phyloP scores from a whole-genome alignment of 2,329 filamentous ascomycete species.

The Acrodontium crateriforme region DNA sequence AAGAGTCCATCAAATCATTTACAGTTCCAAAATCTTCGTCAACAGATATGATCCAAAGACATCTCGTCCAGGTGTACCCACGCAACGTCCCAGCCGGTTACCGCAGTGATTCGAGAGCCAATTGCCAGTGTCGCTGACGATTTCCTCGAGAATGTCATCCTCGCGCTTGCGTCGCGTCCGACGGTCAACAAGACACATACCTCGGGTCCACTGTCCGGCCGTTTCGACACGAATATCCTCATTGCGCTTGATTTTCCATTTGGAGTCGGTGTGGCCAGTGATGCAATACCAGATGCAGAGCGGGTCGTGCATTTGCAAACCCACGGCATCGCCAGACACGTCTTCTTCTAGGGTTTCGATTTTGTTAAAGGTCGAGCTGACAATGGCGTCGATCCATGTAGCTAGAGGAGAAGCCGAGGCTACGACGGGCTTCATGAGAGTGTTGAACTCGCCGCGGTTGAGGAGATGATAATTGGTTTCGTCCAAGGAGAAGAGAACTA shows the following conservation, averaged over 20 bases:
- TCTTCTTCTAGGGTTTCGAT: slow-evolving; percentile 27
- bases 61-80: slow-evolving; percentile 52
- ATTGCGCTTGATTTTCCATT: slow-evolving; percentile 25
- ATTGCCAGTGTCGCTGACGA: slow-evolving; percentile 55
- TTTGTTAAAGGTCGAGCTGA: slow-evolving; percentile 32
- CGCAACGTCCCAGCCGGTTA: slow-evolving; percentile 67
- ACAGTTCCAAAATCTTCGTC: slow-evolving; percentile 12
- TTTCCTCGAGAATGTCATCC: slow-evolving; percentile 36
- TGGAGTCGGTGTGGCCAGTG: slow-evolving; percentile 8
- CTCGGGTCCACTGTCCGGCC: slow-evolving; percentile 77
- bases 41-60: slow-evolving; percentile 21
- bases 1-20: too few species aligned
- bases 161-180: slow-evolving; percentile 43
- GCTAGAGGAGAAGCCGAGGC: slow-evolving; percentile 28
- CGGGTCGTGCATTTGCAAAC: slow-evolving; percentile 35
- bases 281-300: slow-evolving; percentile 25
- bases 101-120: slow-evolving; percentile 65
- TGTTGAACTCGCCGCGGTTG: slow-evolving; percentile 25
- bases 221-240: slow-evolving; percentile 89
- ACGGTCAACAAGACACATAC: slow-evolving; percentile 76
- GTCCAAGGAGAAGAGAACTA: slow-evolving; percentile 36
- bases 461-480: slow-evolving; percentile 33
- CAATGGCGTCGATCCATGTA: slow-evolving; percentile 32
- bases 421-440: slow-evolving; percentile 17
- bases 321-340: slow-evolving; percentile 23